Evolutionary conservation across 1,284 basidiomycete species (phyloP).

Genomic region (Fomitopsis palustris): DNA sequence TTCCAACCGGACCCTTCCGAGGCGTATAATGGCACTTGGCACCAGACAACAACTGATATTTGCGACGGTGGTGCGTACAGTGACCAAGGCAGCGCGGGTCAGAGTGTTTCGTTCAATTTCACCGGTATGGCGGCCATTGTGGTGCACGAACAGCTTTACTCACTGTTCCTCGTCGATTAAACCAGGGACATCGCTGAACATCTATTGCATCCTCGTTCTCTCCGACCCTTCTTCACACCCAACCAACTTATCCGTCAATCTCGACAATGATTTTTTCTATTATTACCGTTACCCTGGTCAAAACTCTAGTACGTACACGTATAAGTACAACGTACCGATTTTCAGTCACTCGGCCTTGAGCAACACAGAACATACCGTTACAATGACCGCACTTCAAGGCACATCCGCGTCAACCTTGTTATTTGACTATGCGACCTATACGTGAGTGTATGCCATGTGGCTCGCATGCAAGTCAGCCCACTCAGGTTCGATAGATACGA

Average conservation of each 20-base stretch:
- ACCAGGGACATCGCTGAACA: neutral
- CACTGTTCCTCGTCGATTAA: neutral
- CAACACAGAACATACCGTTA: neutral
- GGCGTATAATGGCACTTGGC: neutral
- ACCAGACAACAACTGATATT: neutral
- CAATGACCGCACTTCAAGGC: neutral
- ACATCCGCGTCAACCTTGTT: neutral
- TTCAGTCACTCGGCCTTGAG: neutral
- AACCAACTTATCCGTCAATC: neutral
- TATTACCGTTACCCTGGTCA: too few relatives aligned
- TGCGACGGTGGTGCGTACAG: neutral
- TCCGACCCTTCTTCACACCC: neutral
- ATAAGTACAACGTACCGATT: neutral
- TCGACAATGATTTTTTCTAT: too few relatives aligned
- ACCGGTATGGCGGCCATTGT: neutral
- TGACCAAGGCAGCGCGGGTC: neutral
- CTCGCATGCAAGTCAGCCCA: neutral
- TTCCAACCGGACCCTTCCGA: neutral
- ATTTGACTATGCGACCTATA: neutral
- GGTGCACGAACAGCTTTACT: neutral
- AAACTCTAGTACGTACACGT: neutral
- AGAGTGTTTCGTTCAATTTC: neutral
- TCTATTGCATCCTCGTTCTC: neutral
- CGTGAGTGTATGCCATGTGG: neutral
- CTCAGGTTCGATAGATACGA: neutral